Evolutionary conservation across 106 monocot genomes (phyloP).

Genomic region (Acanthochlamys bracteata): DNA sequence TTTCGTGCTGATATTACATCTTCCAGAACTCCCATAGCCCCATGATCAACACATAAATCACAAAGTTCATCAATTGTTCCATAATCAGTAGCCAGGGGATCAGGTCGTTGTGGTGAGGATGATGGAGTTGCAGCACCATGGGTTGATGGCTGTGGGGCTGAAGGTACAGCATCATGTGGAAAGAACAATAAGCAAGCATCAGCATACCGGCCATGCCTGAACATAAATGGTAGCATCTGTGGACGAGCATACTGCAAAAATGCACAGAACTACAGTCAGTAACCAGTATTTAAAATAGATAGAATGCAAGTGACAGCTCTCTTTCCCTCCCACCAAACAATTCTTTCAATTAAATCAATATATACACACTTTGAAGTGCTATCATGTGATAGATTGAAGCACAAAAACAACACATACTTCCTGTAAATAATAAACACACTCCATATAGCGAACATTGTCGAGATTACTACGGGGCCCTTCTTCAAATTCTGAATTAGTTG

Average conservation of each 20-base stretch:
- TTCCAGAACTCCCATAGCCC: constrained; percentile 65
- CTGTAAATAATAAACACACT: constrained; percentile 87
- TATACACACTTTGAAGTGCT: too few species aligned
- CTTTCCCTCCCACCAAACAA: too few species aligned
- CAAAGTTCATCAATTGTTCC: constrained; percentile 93
- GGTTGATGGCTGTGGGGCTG: constrained; percentile 24
- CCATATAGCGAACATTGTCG: constrained; percentile 62
- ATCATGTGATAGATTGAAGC: neutral
- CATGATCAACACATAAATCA: constrained; percentile 74
- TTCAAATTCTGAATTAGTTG: constrained; percentile 36
- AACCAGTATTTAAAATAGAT: neutral
- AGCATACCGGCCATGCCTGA: constrained; percentile 77
- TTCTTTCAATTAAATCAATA: too few species aligned
- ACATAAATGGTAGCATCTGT: constrained; percentile 87
- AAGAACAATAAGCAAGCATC: constrained; percentile 92
- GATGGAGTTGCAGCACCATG: constrained; percentile 25
- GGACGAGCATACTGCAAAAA: constrained; percentile 69
- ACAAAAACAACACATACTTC: constrained; percentile 45
- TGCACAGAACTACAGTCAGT: neutral
- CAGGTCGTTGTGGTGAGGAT: constrained; percentile 46
- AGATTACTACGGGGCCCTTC: constrained; percentile 81
- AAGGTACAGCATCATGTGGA: constrained; percentile 47
- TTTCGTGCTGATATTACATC: constrained; percentile 41
- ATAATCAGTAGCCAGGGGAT: constrained; percentile 84
- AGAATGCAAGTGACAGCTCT: too few species aligned